A percentile compares a stretch with the other conserved stretches of the same genome.
phyloP scores from a whole-genome alignment of 2,329 filamentous ascomycete species.

The Aspergillus puulaauensis region DNA sequence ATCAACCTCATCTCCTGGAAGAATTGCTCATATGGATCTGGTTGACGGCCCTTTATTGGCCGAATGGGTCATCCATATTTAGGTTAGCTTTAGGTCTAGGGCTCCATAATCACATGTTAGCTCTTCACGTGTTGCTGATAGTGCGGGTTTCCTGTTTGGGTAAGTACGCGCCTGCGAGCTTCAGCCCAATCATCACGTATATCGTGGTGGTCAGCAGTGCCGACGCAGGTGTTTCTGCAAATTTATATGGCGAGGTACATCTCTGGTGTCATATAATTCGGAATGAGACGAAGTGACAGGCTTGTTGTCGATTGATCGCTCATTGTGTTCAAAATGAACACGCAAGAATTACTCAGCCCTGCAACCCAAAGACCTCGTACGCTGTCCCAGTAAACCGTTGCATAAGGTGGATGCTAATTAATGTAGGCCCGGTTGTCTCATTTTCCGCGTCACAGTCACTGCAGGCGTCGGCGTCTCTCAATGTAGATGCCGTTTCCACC shows the following conservation, averaged over 20 bases:
- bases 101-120: background rate
- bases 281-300: background rate
- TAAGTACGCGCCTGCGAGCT: background rate
- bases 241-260: background rate
- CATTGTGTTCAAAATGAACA: slow-evolving; percentile 19
- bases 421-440: slow-evolving; percentile 31
- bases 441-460: slow-evolving; percentile 40
- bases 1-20: too few species aligned
- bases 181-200: background rate
- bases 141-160: background rate
- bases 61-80: background rate
- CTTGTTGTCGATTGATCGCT: background rate
- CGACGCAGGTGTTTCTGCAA: background rate
- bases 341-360: slow-evolving; percentile 31
- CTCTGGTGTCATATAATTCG: background rate
- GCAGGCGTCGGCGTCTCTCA: slow-evolving; percentile 24
- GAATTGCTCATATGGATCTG: too few species aligned
- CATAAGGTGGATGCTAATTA: background rate
- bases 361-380: slow-evolving; percentile 31
- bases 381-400: background rate
- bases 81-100: slow-evolving; percentile 3
- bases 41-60: background rate
- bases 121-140: background rate
- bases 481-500: slow-evolving; percentile 34
- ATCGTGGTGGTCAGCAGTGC: background rate